Percentiles rank a stretch among this genome's conserved stretches.
Evolutionary conservation across 2,329 filamentous ascomycete species (phyloP).

Genomic region (Diaporthe aspalathi): DNA sequence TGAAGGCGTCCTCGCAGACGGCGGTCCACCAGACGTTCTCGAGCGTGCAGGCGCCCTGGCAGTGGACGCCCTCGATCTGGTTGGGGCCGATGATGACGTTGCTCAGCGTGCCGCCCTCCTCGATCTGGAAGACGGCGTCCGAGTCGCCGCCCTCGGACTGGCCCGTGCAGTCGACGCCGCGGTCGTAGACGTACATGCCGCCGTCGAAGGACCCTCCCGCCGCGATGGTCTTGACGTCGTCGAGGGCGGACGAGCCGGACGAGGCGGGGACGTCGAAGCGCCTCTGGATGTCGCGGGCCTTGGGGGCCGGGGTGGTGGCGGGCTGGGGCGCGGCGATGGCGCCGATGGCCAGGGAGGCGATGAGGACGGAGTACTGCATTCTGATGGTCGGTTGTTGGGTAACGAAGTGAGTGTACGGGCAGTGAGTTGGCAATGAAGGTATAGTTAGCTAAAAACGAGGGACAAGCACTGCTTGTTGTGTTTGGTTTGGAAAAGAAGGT

Average conservation of each 20-base stretch:
- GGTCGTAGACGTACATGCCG: slow-evolving; percentile 32
- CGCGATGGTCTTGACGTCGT: slow-evolving; percentile 10
- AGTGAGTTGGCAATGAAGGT: not conserved
- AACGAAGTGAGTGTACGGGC: not conserved
- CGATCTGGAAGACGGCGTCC: slow-evolving; percentile 62
- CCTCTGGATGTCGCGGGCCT: slow-evolving; percentile 32
- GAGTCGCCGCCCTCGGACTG: slow-evolving; percentile 43
- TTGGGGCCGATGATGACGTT: slow-evolving; percentile 65
- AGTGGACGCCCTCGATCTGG: slow-evolving; percentile 61
- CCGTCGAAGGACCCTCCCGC: slow-evolving; percentile 24
- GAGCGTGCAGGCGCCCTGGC: slow-evolving; percentile 58
- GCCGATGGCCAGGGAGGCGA: slow-evolving; percentile 30
- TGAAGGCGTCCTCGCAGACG: slow-evolving; percentile 51
- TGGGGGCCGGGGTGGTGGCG: slow-evolving; percentile 25
- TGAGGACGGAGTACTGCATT: slow-evolving; percentile 30
- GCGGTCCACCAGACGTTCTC: slow-evolving; percentile 50
- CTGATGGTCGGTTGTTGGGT: not conserved
- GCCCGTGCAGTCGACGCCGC: slow-evolving; percentile 25
- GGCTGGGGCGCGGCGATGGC: slow-evolving; percentile 22
- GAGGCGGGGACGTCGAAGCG: slow-evolving; percentile 29
- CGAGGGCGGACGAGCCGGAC: slow-evolving; percentile 9
- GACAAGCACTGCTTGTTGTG: slow-evolving; percentile 34
- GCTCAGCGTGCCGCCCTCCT: slow-evolving; percentile 59
- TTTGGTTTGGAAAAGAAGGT: slow-evolving; percentile 23
- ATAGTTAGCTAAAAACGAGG: slow-evolving; percentile 10